Conservation (phyloP, 1,139 yeast species). For the Pneumocystis sp. region DNA sequence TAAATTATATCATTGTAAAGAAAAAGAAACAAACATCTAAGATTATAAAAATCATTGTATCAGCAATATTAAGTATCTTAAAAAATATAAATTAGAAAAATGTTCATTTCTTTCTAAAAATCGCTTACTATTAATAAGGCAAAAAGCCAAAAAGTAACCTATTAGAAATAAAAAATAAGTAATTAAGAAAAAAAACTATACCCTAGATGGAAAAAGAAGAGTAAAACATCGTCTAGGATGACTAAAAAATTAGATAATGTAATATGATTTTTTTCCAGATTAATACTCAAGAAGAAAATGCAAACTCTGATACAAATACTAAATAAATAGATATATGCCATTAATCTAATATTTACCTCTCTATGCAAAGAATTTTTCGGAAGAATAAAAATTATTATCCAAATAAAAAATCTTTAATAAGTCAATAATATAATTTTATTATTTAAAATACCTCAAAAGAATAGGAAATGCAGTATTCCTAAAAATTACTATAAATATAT, state of each 20-base stretch:
- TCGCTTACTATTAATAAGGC: constrained; percentile 43
- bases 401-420: not conserved
- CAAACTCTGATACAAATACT: not conserved
- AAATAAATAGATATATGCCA: not conserved
- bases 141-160: constrained; percentile 87
- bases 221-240: constrained; percentile 97
- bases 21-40: constrained; percentile 44
- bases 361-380: constrained; percentile 8
- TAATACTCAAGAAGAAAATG: constrained; percentile 4
- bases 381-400: not conserved
- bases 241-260: constrained; percentile 37
- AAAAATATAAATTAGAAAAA: not conserved
- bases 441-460: constrained; percentile 5
- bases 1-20: not conserved
- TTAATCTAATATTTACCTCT: constrained; percentile 1
- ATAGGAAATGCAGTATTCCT: constrained; percentile 14
- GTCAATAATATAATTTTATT: not conserved
- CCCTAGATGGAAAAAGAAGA: constrained; percentile 64
- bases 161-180: not conserved
- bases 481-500: not conserved
- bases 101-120: not conserved
- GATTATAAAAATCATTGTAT: constrained; percentile 61
- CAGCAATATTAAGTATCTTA: constrained; percentile 45
- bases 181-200: not conserved
- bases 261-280: not conserved